phyloP scores from a whole-genome alignment of 768 basidiomycete genomes.

The Suillus subalutaceus region DNA sequence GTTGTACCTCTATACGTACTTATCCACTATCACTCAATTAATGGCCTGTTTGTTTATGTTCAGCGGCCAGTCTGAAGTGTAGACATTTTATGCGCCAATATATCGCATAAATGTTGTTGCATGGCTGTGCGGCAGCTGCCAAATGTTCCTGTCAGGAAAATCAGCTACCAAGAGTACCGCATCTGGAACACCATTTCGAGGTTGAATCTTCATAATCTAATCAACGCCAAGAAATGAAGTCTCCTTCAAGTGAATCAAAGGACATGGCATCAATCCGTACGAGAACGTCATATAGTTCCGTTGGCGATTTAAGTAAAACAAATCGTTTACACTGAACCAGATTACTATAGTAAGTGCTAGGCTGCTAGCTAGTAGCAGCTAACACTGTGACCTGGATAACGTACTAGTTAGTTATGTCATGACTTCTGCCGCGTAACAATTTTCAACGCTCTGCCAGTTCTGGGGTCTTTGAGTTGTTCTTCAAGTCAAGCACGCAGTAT shows the following conservation, averaged over 20 bases:
- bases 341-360: not conserved
- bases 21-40: conserved; percentile 3
- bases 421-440: not conserved
- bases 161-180: not conserved
- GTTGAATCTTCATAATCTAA: not conserved
- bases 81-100: not conserved
- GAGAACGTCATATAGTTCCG: not conserved
- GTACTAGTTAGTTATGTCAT: not conserved
- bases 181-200: not conserved
- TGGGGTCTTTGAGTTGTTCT: conserved; percentile 2
- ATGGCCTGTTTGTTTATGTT: not conserved
- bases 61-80: not conserved
- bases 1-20: conserved; percentile 19
- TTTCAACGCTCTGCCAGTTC: not conserved
- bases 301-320: not conserved
- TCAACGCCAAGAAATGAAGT: not conserved
- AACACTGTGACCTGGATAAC: not conserved
- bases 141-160: not conserved
- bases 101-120: not conserved
- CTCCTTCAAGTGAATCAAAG: not conserved
- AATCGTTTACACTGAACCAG: not conserved
- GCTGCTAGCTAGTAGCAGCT: not conserved
- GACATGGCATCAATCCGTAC: not conserved
- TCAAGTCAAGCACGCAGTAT: not conserved
- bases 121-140: not conserved